Percentiles rank a stretch among this genome's conserved stretches.
Conservation (phyloP, 345 rosid genomes). For the Lagerstroemia speciosa region DNA sequence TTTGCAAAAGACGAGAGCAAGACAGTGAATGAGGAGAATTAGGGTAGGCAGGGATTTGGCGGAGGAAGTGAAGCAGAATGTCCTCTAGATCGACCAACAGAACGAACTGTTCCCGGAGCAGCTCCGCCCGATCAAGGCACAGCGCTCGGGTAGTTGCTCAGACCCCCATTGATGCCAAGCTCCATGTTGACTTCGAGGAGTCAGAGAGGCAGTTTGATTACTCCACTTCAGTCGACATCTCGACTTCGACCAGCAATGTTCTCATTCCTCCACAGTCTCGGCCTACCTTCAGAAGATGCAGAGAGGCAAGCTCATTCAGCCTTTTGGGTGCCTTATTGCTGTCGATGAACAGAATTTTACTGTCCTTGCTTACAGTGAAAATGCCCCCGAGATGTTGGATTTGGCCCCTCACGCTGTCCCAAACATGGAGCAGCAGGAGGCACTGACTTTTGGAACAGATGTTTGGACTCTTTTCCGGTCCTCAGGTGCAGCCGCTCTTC, state of each 20-base stretch:
- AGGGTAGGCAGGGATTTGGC: conserved; percentile 10
- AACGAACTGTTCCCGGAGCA: conserved; percentile 38
- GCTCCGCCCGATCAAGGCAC: conserved; percentile 42
- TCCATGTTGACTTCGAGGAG: conserved; percentile 54
- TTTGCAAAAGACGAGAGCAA: conserved; percentile 6
- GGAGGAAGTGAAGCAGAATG: conserved; percentile 24
- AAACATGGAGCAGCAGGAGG: conserved; percentile 57
- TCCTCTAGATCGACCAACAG: conserved; percentile 40
- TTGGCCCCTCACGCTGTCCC: conserved; percentile 68
- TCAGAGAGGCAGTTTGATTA: conserved; percentile 53
- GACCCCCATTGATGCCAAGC: conserved; percentile 66
- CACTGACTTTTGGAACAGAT: conserved; percentile 52
- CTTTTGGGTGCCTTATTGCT: conserved; percentile 72
- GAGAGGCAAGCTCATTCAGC: no score
- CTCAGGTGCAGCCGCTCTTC: conserved; percentile 51
- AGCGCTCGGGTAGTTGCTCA: conserved; percentile 47
- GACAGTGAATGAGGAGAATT: neutral
- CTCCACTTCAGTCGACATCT: conserved; percentile 47
- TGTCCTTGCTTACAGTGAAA: conserved; percentile 63
- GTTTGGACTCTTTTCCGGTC: conserved; percentile 47
- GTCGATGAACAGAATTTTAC: conserved; percentile 51
- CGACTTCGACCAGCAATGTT: conserved; percentile 46
- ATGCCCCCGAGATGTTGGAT: conserved; percentile 68
- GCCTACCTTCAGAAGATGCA: conserved; percentile 72
- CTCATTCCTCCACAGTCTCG: conserved; percentile 51